Conservation (phyloP, 2,329 filamentous ascomycete genomes). For the Phoma herbarum region DNA sequence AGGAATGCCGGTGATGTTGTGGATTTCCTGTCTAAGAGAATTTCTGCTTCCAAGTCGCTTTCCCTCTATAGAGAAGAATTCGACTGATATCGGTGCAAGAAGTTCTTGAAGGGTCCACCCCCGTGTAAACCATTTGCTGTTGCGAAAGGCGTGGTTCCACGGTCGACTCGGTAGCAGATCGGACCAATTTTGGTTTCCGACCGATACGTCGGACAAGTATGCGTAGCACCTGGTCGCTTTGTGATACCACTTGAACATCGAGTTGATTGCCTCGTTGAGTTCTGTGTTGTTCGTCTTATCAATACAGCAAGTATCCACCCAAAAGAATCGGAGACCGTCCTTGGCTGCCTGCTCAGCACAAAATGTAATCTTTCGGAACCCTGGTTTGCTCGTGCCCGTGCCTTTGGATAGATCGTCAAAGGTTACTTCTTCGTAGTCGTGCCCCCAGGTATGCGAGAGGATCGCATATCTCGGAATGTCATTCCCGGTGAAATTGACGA, state of each 20-base stretch:
- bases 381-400: background rate
- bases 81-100: background rate
- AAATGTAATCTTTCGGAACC: background rate
- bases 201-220: background rate
- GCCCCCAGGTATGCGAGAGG: background rate
- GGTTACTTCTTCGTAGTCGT: background rate
- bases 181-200: background rate
- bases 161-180: background rate
- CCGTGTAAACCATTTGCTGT: background rate
- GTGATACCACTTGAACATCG: background rate
- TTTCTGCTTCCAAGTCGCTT: background rate
- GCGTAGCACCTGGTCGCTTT: background rate
- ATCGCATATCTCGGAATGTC: background rate
- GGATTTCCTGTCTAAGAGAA: background rate
- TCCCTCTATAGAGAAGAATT: background rate
- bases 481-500: background rate
- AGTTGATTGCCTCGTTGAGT: too few relatives aligned
- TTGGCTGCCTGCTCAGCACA: too few relatives aligned
- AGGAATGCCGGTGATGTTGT: background rate
- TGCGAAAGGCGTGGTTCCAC: background rate
- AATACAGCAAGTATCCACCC: too few relatives aligned
- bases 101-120: background rate
- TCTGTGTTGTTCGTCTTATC: too few relatives aligned
- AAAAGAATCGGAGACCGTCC: too few relatives aligned
- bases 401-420: background rate